Percentiles rank a stretch among this genome's conserved stretches.
These are phyloP conservation scores for Fusarium sp. DNA, from an alignment of 2,329 filamentous ascomycete genomes.

Conservation along the genomic window DNA sequence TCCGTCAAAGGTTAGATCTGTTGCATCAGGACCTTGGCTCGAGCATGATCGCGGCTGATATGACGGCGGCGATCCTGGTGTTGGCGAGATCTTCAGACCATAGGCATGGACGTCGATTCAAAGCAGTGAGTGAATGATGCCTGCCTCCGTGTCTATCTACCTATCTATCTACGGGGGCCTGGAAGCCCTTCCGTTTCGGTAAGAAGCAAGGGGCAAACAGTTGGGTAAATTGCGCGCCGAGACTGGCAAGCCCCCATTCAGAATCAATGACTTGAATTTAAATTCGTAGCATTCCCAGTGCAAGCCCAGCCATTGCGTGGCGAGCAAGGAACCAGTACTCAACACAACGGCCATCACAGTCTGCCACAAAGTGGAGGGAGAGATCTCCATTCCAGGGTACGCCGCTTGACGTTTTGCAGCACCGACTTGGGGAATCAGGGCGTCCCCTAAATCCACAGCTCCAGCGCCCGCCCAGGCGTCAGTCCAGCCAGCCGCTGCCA, in stretches of 20 bases:
- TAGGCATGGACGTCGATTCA: neutral
- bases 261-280: slow-evolving; percentile 14
- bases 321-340: slow-evolving; percentile 2
- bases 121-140: neutral
- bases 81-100: neutral
- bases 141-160: neutral
- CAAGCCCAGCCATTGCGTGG: slow-evolving; percentile 20
- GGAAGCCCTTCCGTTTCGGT: neutral
- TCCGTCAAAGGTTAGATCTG: neutral
- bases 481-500: slow-evolving; percentile 17
- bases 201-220: neutral
- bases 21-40: neutral
- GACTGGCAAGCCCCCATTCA: slow-evolving; percentile 29
- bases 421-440: slow-evolving; percentile 13
- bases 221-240: slow-evolving; percentile 9
- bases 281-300: slow-evolving; percentile 23
- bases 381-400: slow-evolving; percentile 35
- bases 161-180: neutral
- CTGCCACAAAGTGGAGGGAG: slow-evolving; percentile 10
- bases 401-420: slow-evolving; percentile 30
- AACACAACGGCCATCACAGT: slow-evolving; percentile 22
- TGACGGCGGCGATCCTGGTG: neutral
- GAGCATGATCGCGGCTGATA: neutral
- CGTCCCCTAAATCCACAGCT: slow-evolving; percentile 33
- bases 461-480: neutral